Conservation (phyloP, 768 basidiomycete genomes). For the Agrocybe chaxingu region DNA sequence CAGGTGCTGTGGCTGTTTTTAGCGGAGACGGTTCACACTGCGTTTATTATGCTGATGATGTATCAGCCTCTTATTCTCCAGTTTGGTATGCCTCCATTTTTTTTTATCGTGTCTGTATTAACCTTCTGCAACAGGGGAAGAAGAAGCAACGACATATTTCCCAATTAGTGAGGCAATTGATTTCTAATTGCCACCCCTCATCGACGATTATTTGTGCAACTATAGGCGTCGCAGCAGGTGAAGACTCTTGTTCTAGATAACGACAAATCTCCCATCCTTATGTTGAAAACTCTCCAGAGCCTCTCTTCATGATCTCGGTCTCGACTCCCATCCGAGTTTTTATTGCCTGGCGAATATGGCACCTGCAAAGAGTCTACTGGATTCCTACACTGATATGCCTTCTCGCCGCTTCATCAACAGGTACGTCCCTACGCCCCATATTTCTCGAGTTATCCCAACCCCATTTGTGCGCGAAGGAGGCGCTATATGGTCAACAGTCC, state of each 20-base stretch:
- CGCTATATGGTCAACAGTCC: slow-evolving; percentile 4
- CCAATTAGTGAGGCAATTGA: no score
- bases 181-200: background rate
- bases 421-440: slow-evolving; percentile 5
- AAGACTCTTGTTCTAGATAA: no score
- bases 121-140: background rate
- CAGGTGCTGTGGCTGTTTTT: slow-evolving; percentile 23
- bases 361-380: slow-evolving; percentile 13
- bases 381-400: slow-evolving; percentile 12
- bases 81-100: slow-evolving; percentile 12
- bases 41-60: slow-evolving; percentile 17
- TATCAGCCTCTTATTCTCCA: slow-evolving; percentile 20
- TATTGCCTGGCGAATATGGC: slow-evolving; percentile 18
- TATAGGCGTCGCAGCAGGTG: no score
- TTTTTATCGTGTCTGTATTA: background rate
- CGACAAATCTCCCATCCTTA: background rate
- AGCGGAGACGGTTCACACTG: slow-evolving; percentile 21
- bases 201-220: background rate
- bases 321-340: slow-evolving; percentile 22
- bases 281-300: slow-evolving; percentile 6
- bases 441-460: background rate
- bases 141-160: slow-evolving; percentile 8
- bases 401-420: slow-evolving; percentile 10
- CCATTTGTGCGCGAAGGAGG: background rate
- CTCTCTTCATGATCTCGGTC: slow-evolving; percentile 1